Conservation (phyloP, 1,284 basidiomycete genomes). For the Ganoderma boninense region DNA sequence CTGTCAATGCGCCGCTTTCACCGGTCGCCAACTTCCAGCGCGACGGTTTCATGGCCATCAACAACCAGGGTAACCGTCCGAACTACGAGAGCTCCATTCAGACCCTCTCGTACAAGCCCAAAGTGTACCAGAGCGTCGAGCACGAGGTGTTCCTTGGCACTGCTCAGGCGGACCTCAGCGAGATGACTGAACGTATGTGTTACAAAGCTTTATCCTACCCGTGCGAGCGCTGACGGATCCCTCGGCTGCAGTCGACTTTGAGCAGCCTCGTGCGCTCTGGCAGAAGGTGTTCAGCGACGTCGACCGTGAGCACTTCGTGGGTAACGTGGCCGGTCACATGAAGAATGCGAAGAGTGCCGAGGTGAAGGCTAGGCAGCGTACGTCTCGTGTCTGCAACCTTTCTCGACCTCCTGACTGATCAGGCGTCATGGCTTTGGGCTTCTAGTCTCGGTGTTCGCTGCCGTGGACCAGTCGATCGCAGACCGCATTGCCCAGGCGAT, state of each 20-base stretch:
- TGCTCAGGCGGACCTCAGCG: constrained; percentile 78
- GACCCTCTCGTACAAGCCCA: constrained; percentile 57
- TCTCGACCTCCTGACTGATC: neutral
- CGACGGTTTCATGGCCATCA: constrained; percentile 72
- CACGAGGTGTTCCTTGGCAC: constrained; percentile 84
- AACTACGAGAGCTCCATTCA: constrained; percentile 86
- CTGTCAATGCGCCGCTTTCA: constrained; percentile 83
- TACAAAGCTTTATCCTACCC: neutral
- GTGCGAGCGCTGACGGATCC: neutral
- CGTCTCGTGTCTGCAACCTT: constrained; percentile 40
- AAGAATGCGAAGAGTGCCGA: constrained; percentile 67
- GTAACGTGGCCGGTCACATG: constrained; percentile 83
- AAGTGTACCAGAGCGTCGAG: constrained; percentile 51
- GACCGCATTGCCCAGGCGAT: constrained; percentile 81
- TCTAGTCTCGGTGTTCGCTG: constrained; percentile 82
- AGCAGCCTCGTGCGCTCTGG: constrained; percentile 88
- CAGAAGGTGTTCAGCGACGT: constrained; percentile 79
- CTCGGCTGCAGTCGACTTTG: constrained; percentile 79
- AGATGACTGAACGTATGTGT: constrained; percentile 79
- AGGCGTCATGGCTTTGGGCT: constrained; percentile 8
- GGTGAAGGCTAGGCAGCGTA: constrained; percentile 76
- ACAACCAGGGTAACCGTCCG: constrained; percentile 84
- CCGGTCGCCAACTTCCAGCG: constrained; percentile 90
- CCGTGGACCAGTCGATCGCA: constrained; percentile 76
- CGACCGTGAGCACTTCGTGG: constrained; percentile 73